Base-by-base conservation (phyloP, 2,329 filamentous ascomycete genomes). In the Aureobasidium sp. region DNA sequence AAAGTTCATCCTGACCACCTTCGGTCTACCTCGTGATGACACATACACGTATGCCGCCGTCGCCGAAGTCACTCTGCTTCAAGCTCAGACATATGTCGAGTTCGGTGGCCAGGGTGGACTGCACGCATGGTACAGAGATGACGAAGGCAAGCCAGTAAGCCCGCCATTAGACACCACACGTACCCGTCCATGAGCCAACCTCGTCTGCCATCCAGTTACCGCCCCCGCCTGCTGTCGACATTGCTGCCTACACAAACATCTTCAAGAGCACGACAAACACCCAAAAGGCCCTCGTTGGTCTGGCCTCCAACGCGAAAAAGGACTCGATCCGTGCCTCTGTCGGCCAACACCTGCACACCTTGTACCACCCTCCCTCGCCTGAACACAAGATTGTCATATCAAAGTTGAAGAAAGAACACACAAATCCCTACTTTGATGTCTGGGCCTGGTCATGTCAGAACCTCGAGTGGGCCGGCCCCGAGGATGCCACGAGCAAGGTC, bases 341-440 rank as follows among this genome's bases (percentile, higher is more conserved):
- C 23, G 81, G 84, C 4, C 70, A 75, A 6, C 79, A 86, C 70
- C 77, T 90, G n/a, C 64, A 70, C 37, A 67, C 74, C 25, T 79
- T 79, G 64, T 79, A 83, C 62, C 75, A 79, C 66, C 68, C 85
- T 62, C 79, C 82, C 71, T 67, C 69, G 49, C 37, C 63, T 11
- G 67, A 65, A 17, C 63, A 60, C 21, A 69, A 67, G 31, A 67
- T 77, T 0, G 65, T 65, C 6, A 67, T 73, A 19, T 66, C 67
- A 68, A 74, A 74, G 60, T 73, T 78, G 63, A 77, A 80, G 65
- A 75, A 76, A 46, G 72, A 63, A 29, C 75, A 77, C 61, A 67
- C 73, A 61, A 91, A 91, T 69, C 87, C 86, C 0, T 89, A 87
- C 70, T 77, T 84, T 57, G 80, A 85, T 66, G 81, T 88, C 67